A percentile compares a stretch with the other conserved stretches of the same genome.
Evolutionary conservation across 805 yeast genomes (phyloP).

Genomic region (Kazachstania martiniae): DNA sequence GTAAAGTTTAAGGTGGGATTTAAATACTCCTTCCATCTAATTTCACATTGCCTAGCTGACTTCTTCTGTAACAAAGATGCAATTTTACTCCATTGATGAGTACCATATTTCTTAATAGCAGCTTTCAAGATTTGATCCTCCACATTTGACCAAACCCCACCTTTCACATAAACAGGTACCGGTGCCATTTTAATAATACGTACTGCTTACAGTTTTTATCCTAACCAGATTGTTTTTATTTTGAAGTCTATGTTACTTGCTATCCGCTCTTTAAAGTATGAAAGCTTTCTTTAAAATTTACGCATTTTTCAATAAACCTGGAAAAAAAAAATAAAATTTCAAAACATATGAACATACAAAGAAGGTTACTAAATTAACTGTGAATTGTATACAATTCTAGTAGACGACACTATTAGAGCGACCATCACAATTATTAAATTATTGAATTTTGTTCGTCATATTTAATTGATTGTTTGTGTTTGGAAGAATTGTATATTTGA

Average conservation of each 20-base stretch:
- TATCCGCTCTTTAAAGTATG: background rate
- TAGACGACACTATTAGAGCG: no score
- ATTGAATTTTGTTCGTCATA: no score
- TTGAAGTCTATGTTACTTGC: background rate
- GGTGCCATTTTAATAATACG: constrained; percentile 22
- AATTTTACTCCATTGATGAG: constrained; percentile 90
- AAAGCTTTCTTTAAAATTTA: background rate
- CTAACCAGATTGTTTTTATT: no score
- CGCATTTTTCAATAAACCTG: background rate
- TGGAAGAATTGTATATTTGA: no score
- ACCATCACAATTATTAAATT: no score
- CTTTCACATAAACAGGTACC: constrained; percentile 66
- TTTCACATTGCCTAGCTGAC: constrained; percentile 84
- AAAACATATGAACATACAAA: no score
- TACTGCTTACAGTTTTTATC: no score
- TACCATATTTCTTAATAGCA: constrained; percentile 86
- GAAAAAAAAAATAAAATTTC: no score
- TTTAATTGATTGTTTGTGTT: no score
- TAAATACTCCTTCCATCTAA: constrained; percentile 85
- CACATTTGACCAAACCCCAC: constrained; percentile 81
- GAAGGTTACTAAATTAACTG: no score
- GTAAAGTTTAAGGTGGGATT: constrained; percentile 57
- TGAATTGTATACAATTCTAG: no score
- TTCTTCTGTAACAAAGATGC: constrained; percentile 77
- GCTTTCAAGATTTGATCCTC: constrained; percentile 84